phyloP scores from a whole-genome alignment of 2,329 filamentous ascomycete genomes.

The Aspergillus sp. region DNA sequence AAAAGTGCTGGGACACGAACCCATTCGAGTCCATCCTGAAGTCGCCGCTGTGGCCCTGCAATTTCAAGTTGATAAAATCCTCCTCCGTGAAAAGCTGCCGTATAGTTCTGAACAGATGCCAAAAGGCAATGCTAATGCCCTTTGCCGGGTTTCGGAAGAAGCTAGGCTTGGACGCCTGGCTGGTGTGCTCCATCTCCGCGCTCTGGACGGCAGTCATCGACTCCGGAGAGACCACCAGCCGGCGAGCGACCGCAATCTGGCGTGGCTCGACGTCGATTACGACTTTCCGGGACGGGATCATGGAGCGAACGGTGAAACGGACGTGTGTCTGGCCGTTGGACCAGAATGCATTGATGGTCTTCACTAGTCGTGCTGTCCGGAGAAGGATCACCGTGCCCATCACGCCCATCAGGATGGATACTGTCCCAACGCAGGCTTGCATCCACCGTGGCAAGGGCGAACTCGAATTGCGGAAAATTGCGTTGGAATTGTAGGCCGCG shows the following conservation, averaged over 20 bases:
- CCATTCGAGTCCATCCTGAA: slow-evolving; percentile 32
- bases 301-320: slow-evolving; percentile 26
- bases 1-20: slow-evolving; percentile 25
- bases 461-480: slow-evolving; percentile 42
- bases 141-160: slow-evolving; percentile 26
- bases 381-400: slow-evolving; percentile 53
- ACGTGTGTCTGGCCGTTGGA: slow-evolving; percentile 22
- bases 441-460: slow-evolving; percentile 49
- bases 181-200: slow-evolving; percentile 8
- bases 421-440: slow-evolving; percentile 46
- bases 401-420: slow-evolving; percentile 51
- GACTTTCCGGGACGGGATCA: slow-evolving; percentile 31
- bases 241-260: slow-evolving; percentile 26
- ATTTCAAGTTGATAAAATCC: slow-evolving; percentile 30
- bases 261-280: slow-evolving; percentile 24
- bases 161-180: slow-evolving; percentile 10
- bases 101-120: slow-evolving; percentile 24
- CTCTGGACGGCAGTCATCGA: slow-evolving; percentile 12
- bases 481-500: slow-evolving; percentile 43
- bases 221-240: slow-evolving; percentile 21
- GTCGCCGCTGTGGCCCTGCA: slow-evolving; percentile 25
- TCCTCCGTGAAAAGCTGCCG: slow-evolving; percentile 33
- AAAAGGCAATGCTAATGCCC: slow-evolving; percentile 20
- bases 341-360: slow-evolving; percentile 46
- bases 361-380: slow-evolving; percentile 50